Evolutionary conservation across 179 eudicot genomes (phyloP).

Genomic region (Silene coronaria): DNA sequence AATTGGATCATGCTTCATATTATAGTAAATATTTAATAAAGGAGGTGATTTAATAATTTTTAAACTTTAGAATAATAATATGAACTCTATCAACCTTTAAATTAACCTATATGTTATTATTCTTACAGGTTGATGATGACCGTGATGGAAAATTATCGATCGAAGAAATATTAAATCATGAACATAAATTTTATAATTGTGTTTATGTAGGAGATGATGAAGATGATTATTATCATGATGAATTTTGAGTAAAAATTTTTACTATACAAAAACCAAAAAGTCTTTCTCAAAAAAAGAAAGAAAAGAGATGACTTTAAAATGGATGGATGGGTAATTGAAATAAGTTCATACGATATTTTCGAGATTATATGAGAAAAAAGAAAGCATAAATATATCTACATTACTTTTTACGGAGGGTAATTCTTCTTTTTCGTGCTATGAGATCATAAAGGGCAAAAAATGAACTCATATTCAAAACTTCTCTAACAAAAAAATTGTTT

Average conservation of each 20-base stretch:
- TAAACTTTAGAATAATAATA: too few species aligned
- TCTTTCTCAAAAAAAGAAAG: too few species aligned
- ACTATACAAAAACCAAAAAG: neutral
- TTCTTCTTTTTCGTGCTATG: too few species aligned
- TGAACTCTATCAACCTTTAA: neutral
- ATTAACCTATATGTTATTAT: neutral
- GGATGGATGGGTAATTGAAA: neutral
- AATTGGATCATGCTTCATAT: slow-evolving; percentile 35
- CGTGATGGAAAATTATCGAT: slow-evolving; percentile 30
- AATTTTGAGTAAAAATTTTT: slow-evolving; percentile 19
- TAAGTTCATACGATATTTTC: neutral
- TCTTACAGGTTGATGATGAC: slow-evolving; percentile 36
- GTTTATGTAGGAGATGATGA: slow-evolving; percentile 30
- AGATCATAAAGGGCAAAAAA: too few species aligned
- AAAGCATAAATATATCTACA: too few species aligned
- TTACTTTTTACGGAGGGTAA: too few species aligned
- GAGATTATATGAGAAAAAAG: neutral
- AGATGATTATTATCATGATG: slow-evolving; percentile 36
- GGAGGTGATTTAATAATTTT: slow-evolving; percentile 27
- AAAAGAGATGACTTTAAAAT: neutral
- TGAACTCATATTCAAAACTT: too few species aligned
- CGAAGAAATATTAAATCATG: slow-evolving; percentile 38
- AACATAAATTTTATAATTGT: slow-evolving; percentile 33
- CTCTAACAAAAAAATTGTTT: too few species aligned
- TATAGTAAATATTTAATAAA: slow-evolving; percentile 30